Base-by-base conservation (phyloP, 2,329 filamentous ascomycete species). In the Bipolaris zeicola region DNA sequence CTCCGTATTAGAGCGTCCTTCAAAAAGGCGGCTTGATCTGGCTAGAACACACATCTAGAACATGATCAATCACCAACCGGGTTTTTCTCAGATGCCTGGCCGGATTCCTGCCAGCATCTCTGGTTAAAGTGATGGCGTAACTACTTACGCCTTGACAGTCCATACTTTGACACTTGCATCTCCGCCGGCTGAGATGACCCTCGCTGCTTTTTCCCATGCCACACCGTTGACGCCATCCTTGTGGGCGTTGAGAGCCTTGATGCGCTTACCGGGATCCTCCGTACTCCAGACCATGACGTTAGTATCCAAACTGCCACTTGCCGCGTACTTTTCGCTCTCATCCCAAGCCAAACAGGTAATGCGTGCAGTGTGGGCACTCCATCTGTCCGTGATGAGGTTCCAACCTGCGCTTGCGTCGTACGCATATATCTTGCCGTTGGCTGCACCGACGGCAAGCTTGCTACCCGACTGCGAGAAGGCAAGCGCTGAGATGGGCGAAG, bases 221-320 rank as follows among this genome's bases (percentile, higher is more conserved):
- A 98, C 89, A 14, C 91, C 94, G 65, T 89, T 92, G 16, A 98
- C 92, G 8, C 95, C 95, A 71, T 98, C 95, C 79, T 97, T 97
- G 79, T 99, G 95, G 47, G 94, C 92, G 71, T 96, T 96, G 20
- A 87, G 79, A 13, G 87, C 89, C 80, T 95, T 94, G 65, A 96
- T 85, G 65, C 94, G 85, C 76, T 90, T 90, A 2, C 91, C 92
- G 0, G 94, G 94, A 72, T 91, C 90, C 41, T 81, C 79, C 53
- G 97, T 77, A 74, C 91, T 96, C 92, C 95, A 99, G 28, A 96
- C 87, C 73, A 91, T 93, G 18, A 99, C 85, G 70, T 96, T 92
- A 0, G 94, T 97, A 74, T 99, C 95, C 47, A 99, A 79, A 43
- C 87, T 89, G 11, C 93, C 94, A 73, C 90, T 96, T 18, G 87